Base-by-base conservation (phyloP, 371 early-diverging fungal species). In the Mucor saturninus region DNA sequence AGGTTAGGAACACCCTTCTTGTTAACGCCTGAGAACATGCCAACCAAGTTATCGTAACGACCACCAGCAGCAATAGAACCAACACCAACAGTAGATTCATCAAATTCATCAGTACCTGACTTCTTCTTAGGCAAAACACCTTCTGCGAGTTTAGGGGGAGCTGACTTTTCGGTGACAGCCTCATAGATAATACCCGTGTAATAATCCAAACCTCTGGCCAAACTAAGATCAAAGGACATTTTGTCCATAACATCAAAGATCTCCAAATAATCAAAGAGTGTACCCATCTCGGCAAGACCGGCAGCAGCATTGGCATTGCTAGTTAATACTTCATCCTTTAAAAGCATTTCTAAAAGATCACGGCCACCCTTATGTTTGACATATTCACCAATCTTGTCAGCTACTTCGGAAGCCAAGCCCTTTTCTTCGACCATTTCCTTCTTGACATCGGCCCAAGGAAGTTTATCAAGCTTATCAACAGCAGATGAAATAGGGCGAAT, bases 131-230 rank as follows among this genome's bases (percentile, higher is more conserved):
- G 63, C 63, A 67, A 56, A 56, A 75, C 60, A 65, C 68, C 67
- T 58, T 84, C 80, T 14, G 71, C 71, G 5, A 71, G 54, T 48
- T 79, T 86, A 13, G 85, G 81, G 39, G 85, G 85, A 15, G 83
- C 81, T 45, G 86, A 84, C 45, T 77, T 79, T 59, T 85, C 86
- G 39, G 95, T 86, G 15, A 96, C 93, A 11, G 97, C 99, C 79
- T 99, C 99, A 74, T 98, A 95, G 68, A 99, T 98, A 59, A 99
- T 89, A 35, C 99, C 99, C 26, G 99, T 99, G 83, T 99, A 99
- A 76, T 99, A 99, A 74, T 99, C 99, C 51, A 99, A 78, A 15
- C 99, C 99, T 63, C 99, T 86, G 13, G 99, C 99, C 65, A 99
- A 85, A 64, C 92, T 92, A 54, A 99, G 81, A 80, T 99, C 99